phyloP scores from a whole-genome alignment of 140 eudicot species.

The Oenanthe javanica region DNA sequence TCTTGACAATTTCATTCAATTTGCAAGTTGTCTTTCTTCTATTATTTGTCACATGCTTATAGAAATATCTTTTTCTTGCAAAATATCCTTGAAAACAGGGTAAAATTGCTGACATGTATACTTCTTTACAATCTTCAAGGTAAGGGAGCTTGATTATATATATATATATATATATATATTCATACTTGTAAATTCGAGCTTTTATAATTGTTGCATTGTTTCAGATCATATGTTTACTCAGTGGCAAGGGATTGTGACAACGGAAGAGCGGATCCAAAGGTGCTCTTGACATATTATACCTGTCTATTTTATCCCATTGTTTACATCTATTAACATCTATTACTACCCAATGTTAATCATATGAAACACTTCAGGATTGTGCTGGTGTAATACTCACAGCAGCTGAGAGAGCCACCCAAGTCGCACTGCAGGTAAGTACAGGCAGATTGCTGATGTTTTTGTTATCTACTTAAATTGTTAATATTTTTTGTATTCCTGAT shows the following conservation, averaged over 20 bases:
- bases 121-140: conserved; percentile 92
- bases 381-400: conserved; percentile 84
- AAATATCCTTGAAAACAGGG: conserved; percentile 44
- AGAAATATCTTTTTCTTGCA: neutral
- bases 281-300: conserved; percentile 7
- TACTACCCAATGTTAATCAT: neutral
- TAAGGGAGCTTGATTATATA: neutral
- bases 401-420: conserved; percentile 98
- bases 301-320: neutral
- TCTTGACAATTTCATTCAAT: neutral
- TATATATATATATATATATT: neutral
- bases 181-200: neutral
- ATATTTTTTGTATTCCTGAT: neutral
- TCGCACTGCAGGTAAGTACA: conserved; percentile 78
- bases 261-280: conserved; percentile 75
- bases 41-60: neutral
- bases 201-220: conserved; percentile 9
- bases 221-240: conserved; percentile 79
- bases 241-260: conserved; percentile 98
- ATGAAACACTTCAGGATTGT: conserved; percentile 51
- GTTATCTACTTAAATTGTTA: neutral
- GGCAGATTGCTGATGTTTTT: neutral
- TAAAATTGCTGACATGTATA: conserved; percentile 92
- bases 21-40: neutral
- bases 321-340: neutral